Evolutionary conservation across 2,329 filamentous ascomycete species (phyloP), one percentile per base, ranked within the genome.

Genomic region (Neonectria hederae): DNA sequence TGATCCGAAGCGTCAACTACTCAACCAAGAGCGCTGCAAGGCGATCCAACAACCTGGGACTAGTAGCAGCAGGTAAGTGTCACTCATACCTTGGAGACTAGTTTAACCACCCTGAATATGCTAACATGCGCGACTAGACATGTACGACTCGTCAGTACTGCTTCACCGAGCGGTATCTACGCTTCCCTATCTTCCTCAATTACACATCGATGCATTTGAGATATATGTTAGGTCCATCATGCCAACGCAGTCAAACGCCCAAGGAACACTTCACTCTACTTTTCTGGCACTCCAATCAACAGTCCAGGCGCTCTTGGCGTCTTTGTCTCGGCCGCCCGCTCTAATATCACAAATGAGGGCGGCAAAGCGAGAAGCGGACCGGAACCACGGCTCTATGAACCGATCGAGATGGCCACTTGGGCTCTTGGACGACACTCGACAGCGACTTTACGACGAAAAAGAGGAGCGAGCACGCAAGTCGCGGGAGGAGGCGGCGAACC

Each of bases 401-500:
- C 89, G 92, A 48, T 89, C 92, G 57, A 87, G 92, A 64, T 97
- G 93, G 93, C 92, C 92, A 9, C 84, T 95, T 0, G 87, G 90
- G 42, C 80, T 97, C 64, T 83, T 98, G 13, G 96, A 98, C 76
- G 96, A 98, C 70, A 93, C 94, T 1, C 86, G 95, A 21, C 90
- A 92, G 75, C 89, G 92, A 30, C 85, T 94, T 10, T 91, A 94
- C 71, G 90, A 93, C 67, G 96, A 98, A 62, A 92, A 92, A 46
- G 92, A 94, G 79, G 90, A 92, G 69, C 93, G 92, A 72, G 92
- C 93, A 40, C 85, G 87, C 14, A 89, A 90, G 67, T 88, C 87
- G 22, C 87, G 90, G 67, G 79, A 84, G 19, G 93, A 97, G 75
- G 86, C 92, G 11, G 87, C 90, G 21, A 87, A 89, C 46, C 79